These are phyloP conservation scores for Trichoderma afroharzianum DNA, from an alignment of 2,329 filamentous ascomycete genomes.

Conservation along the genomic window DNA sequence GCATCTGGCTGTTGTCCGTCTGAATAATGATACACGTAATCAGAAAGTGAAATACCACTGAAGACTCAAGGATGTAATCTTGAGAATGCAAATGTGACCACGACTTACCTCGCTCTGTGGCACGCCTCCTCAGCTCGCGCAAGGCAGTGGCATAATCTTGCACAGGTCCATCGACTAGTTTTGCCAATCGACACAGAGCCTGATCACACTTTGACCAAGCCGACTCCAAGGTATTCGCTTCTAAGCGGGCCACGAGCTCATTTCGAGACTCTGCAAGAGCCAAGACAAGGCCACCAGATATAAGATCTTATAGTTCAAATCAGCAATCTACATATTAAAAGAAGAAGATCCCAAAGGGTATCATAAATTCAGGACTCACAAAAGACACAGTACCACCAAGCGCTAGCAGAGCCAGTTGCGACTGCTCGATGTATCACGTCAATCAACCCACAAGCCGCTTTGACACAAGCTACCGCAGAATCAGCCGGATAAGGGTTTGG, in stretches of 20 bases:
- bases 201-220: background rate
- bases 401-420: background rate
- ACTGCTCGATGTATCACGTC: background rate
- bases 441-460: background rate
- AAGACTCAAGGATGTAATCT: background rate
- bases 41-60: background rate
- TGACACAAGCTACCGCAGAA: background rate
- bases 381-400: background rate
- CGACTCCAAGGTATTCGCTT: background rate
- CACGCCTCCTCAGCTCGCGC: background rate
- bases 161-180: background rate
- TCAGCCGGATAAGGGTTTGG: background rate
- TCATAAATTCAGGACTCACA: background rate
- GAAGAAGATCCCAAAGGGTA: background rate
- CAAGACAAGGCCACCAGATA: background rate
- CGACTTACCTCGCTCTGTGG: background rate
- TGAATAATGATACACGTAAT: background rate
- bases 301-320: background rate
- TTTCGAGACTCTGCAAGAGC: background rate
- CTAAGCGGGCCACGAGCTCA: background rate
- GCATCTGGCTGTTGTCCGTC: background rate
- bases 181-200: background rate
- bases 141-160: background rate
- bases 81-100: background rate
- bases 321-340: background rate